These are phyloP conservation scores for Plantago elongata DNA, from an alignment of 257 asterid genomes.

Conservation along the genomic window DNA sequence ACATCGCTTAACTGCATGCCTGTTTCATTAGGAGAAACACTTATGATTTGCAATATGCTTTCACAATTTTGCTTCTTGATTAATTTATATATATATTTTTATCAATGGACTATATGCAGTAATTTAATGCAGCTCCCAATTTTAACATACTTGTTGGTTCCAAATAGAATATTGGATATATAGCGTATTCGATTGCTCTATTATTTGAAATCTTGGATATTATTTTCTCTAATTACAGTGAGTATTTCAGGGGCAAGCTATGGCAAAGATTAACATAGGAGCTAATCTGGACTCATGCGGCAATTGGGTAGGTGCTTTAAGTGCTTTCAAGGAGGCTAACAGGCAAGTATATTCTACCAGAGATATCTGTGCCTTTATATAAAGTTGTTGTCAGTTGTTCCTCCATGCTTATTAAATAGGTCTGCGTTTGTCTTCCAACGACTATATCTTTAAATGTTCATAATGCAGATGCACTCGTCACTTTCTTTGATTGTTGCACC, in stretches of 20 bases:
- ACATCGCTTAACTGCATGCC: constrained; percentile 5
- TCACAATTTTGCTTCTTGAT: constrained; percentile 1
- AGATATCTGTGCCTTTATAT: constrained; percentile 4
- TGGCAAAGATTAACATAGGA: constrained; percentile 80
- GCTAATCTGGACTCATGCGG: constrained; percentile 68
- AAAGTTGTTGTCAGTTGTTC: neutral
- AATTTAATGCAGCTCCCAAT: too few species aligned
- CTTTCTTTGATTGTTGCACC: too few species aligned
- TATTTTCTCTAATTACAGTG: constrained; percentile 20
- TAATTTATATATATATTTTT: neutral
- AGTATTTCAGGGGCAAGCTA: constrained; percentile 76
- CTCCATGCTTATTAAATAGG: too few species aligned
- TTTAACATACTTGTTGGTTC: constrained; percentile 1
- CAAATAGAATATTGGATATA: constrained; percentile 5
- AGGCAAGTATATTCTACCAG: constrained; percentile 39
- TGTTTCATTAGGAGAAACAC: constrained; percentile 16
- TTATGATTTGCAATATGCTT: constrained; percentile 9
- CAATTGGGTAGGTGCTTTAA: constrained; percentile 63
- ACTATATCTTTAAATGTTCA: too few species aligned
- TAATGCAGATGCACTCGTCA: too few species aligned
- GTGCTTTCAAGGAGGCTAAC: constrained; percentile 72
- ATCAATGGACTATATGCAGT: neutral
- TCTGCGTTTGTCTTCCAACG: too few species aligned
- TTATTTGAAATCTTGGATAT: constrained; percentile 8
- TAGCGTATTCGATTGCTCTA: constrained; percentile 8